phyloP scores from a whole-genome alignment of 805 yeast genomes.

The Suhomyces faveliae region DNA sequence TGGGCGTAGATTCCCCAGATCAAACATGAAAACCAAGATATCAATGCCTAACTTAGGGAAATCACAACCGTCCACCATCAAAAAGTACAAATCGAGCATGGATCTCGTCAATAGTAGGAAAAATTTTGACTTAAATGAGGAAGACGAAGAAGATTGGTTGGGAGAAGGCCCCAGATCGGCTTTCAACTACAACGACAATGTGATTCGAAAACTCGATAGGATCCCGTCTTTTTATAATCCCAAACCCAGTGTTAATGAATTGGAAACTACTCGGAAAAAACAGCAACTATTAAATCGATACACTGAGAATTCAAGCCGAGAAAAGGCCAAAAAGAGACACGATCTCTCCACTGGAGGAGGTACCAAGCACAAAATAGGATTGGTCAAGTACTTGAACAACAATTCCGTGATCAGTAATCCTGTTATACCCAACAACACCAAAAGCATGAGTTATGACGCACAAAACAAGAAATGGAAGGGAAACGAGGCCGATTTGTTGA shows the following conservation, averaged over 20 bases:
- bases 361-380: slow-evolving; percentile 23
- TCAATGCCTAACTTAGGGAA: slow-evolving; percentile 23
- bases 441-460: slow-evolving; percentile 55
- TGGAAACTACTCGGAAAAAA: slow-evolving; percentile 14
- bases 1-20: not conserved
- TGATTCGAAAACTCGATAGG: slow-evolving; percentile 37
- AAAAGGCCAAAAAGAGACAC: not conserved
- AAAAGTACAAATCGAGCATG: slow-evolving; percentile 35
- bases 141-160: slow-evolving; percentile 7
- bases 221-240: slow-evolving; percentile 41
- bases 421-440: slow-evolving; percentile 16
- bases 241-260: slow-evolving; percentile 1
- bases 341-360: not conserved
- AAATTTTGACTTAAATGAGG: slow-evolving; percentile 9
- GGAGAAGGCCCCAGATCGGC: slow-evolving; percentile 17
- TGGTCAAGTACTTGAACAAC: slow-evolving; percentile 30
- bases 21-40: slow-evolving; percentile 10
- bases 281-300: slow-evolving; percentile 30
- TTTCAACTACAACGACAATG: slow-evolving; percentile 33
- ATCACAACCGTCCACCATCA: slow-evolving; percentile 10
- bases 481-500: slow-evolving; percentile 54
- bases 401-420: slow-evolving; percentile 12
- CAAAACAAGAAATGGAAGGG: slow-evolving; percentile 60
- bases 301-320: slow-evolving; percentile 13
- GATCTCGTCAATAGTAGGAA: slow-evolving; percentile 20